Evolutionary conservation across 2,329 filamentous ascomycete genomes (phyloP).

Genomic region (Exserohilum turcica): DNA sequence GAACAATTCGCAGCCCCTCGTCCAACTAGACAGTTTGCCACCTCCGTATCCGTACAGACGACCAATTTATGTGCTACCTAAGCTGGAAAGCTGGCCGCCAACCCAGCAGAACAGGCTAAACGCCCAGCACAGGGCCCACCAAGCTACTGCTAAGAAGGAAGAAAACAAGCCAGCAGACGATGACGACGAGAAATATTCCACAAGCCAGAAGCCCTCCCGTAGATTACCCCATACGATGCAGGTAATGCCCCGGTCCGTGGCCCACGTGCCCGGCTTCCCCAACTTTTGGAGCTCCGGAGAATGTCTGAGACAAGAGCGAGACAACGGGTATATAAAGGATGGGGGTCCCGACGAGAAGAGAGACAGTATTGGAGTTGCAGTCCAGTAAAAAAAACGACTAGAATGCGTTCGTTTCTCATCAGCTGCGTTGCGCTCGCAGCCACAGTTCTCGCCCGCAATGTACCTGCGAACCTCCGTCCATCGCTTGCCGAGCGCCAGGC

Average conservation of each 20-base stretch:
- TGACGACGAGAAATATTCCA: not conserved
- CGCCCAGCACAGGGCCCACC: not conserved
- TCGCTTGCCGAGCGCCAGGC: conserved; percentile 1
- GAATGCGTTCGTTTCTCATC: conserved; percentile 14
- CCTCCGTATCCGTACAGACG: no score
- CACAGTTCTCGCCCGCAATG: conserved; percentile 14
- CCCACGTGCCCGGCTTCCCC: not conserved
- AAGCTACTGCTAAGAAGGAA: not conserved
- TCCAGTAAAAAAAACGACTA: not conserved
- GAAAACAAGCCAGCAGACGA: not conserved
- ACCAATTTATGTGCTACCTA: not conserved
- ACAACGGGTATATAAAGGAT: not conserved
- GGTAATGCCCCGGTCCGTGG: not conserved
- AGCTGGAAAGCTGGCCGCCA: not conserved
- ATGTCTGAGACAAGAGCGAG: no score
- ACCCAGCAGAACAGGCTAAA: not conserved
- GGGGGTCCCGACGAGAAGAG: no score
- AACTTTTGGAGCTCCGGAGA: not conserved
- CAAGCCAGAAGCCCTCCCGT: not conserved
- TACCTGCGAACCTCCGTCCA: not conserved
- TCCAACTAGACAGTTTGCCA: no score
- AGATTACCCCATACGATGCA: not conserved
- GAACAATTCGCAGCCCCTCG: no score
- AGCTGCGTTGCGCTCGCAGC: conserved; percentile 14
- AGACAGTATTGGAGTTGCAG: not conserved